Base-by-base conservation (phyloP, 2,329 filamentous ascomycete species). In the Trichoderma hamatum region DNA sequence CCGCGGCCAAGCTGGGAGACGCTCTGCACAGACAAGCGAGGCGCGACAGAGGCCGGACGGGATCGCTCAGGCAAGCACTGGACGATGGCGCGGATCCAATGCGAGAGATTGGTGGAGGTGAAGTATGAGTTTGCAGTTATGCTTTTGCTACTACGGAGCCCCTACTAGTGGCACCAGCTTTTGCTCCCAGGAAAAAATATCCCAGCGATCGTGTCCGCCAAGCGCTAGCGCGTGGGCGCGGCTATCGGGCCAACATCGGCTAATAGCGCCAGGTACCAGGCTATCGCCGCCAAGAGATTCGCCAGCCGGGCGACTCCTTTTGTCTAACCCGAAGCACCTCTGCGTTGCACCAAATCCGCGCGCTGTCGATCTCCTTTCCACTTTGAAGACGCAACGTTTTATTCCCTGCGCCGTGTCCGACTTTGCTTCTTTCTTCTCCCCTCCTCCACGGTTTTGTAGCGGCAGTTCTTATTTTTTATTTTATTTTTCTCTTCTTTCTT, bases 171-270 rank as follows among this genome's bases (percentile, higher is more conserved):
- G 59, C n/a, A 62, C 28, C 43, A 62, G 46, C 49, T 64, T 21
- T 43, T 62, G 28, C 28, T 39, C 28, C 7, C 24, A 52, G 59
- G 32, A 61, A 49, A 46, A 46, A 56, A 46, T 28, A 16, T 26
- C 34, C 43, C 34, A 67, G 11, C 43, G 26, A 60, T 59, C 46
- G 39, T 59, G 54, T 49, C 49, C 26, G 16, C 26, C 64, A 32
- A 61, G 49, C 43, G 43, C 55, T 34, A 54, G 65, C 65, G 65
- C 65, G 65, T 32, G 43, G 58, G 39, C 54, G 69, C 69, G 66
- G 66, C 54, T 65, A 24, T 61, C 70, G 70, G 70, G 28, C 9
- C 32, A 71, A 46, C 2, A 3, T 13, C 70, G 70, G 67, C 28
- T 67, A 61, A 67, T 54, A 61, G 21, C 36, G 11, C n/a, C 51